A percentile compares a stretch with the other conserved stretches of the same genome.
Evolutionary conservation across 2,329 filamentous ascomycete genomes (phyloP).

Genomic region (Pseudogymnoascus sp.): DNA sequence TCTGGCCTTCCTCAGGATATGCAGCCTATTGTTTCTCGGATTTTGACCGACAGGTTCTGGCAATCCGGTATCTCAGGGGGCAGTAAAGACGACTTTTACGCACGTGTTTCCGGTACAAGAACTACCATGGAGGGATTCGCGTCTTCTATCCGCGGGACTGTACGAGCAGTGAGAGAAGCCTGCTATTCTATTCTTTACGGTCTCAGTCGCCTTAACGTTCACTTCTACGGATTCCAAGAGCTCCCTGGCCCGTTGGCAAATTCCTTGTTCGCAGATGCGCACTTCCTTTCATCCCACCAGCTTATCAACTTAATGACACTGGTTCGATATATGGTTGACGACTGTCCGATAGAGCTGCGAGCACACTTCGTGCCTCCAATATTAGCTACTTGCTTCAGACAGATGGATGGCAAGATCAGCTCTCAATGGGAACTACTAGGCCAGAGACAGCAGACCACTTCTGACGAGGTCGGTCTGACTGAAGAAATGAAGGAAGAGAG

Average conservation of each 20-base stretch:
- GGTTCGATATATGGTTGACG: constrained; percentile 80
- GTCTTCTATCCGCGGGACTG: constrained; percentile 81
- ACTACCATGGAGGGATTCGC: constrained; percentile 87
- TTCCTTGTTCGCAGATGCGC: constrained; percentile 75
- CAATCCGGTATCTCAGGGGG: constrained; percentile 94
- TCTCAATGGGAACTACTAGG: constrained; percentile 78
- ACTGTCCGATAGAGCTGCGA: constrained; percentile 75
- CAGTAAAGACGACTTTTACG: constrained; percentile 94
- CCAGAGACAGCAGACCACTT: constrained; percentile 51
- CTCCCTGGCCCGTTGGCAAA: constrained; percentile 76
- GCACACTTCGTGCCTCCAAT: constrained; percentile 78
- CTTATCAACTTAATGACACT: constrained; percentile 89
- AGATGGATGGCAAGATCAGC: constrained; percentile 81
- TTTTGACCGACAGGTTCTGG: constrained; percentile 94
- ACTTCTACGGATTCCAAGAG: constrained; percentile 86
- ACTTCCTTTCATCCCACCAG: constrained; percentile 82
- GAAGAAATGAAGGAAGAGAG: constrained; percentile 99
- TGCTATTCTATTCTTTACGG: constrained; percentile 93
- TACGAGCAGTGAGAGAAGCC: constrained; percentile 84
- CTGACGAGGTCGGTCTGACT: constrained; percentile 70
- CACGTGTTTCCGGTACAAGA: constrained; percentile 81
- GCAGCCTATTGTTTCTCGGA: constrained; percentile 67
- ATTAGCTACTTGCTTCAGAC: constrained; percentile 71
- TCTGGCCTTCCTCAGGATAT: constrained; percentile 66
- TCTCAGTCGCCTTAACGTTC: constrained; percentile 76